Conservation (phyloP, 129 eudicot species). For the Helichrysum umbraculigerum region DNA sequence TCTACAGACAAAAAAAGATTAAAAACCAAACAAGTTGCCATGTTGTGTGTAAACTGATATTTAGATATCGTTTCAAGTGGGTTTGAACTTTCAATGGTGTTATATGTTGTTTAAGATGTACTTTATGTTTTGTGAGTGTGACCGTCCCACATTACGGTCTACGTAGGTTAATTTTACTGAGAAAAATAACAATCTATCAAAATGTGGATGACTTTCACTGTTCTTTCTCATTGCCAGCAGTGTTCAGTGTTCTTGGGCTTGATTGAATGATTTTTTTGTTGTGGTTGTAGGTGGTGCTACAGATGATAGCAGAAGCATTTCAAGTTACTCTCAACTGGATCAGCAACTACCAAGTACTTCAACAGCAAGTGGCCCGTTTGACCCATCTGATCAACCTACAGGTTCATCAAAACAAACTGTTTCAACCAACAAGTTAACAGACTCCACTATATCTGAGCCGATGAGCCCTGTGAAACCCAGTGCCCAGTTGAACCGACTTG, state of each 20-base stretch:
- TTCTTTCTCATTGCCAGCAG: neutral
- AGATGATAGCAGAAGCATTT: slow-evolving; percentile 53
- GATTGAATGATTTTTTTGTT: neutral
- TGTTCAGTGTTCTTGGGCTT: neutral
- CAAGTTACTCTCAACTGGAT: slow-evolving; percentile 37
- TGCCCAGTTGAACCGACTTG: slow-evolving; percentile 12
- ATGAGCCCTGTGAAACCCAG: slow-evolving; percentile 2
- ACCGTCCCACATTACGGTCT: too few relatives aligned
- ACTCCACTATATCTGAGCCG: neutral
- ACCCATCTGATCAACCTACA: slow-evolving; percentile 20
- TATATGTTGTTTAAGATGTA: too few relatives aligned
- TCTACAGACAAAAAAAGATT: too few relatives aligned
- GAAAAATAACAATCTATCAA: too few relatives aligned
- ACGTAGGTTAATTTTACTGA: too few relatives aligned
- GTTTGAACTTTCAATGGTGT: too few relatives aligned
- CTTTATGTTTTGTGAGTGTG: too few relatives aligned
- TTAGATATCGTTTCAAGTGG: too few relatives aligned
- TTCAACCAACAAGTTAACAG: neutral
- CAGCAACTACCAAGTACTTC: slow-evolving; percentile 23
- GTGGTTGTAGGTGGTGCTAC: slow-evolving; percentile 40
- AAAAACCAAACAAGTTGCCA: too few relatives aligned
- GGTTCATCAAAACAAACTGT: slow-evolving; percentile 3
- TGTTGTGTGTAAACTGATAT: neutral
- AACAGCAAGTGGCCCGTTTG: slow-evolving; percentile 28
- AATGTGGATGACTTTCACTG: too few relatives aligned